Evolutionary conservation across 257 asterid species (phyloP).

Genomic region (Rhazya stricta): DNA sequence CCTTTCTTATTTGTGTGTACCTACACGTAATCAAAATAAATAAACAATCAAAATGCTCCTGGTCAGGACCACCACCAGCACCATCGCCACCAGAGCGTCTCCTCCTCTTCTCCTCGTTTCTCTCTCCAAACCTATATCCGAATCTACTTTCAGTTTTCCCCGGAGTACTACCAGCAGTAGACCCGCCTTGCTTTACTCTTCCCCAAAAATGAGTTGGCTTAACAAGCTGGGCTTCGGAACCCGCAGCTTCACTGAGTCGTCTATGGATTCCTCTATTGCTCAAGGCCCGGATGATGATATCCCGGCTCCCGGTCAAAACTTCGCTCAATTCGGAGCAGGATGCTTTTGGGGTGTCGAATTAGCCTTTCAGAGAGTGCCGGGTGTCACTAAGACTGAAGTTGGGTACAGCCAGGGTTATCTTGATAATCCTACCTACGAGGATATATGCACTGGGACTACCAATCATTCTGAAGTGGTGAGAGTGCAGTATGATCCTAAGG

Average conservation of each 20-base stretch:
- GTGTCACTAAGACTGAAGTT: slow-evolving; percentile 77
- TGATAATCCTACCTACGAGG: slow-evolving; percentile 75
- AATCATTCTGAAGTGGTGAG: slow-evolving; percentile 86
- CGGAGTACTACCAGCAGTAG: slow-evolving; percentile 19
- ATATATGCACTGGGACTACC: slow-evolving; percentile 67
- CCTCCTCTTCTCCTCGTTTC: slow-evolving; percentile 26
- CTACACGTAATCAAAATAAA: background rate
- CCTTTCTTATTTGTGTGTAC: too few relatives aligned
- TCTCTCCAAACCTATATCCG: slow-evolving; percentile 39
- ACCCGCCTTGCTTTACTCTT: slow-evolving; percentile 22
- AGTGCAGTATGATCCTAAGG: slow-evolving; percentile 81
- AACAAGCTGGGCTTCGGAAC: slow-evolving; percentile 71
- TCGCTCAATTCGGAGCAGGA: slow-evolving; percentile 92
- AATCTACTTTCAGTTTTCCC: slow-evolving; percentile 27
- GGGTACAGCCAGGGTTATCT: slow-evolving; percentile 72
- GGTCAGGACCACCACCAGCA: slow-evolving; percentile 27
- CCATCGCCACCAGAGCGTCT: slow-evolving; percentile 25
- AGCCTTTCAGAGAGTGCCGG: slow-evolving; percentile 82
- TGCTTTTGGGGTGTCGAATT: slow-evolving; percentile 99
- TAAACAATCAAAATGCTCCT: slow-evolving; percentile 34
- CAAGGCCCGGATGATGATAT: slow-evolving; percentile 73
- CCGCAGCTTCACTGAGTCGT: slow-evolving; percentile 43
- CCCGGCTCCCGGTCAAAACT: slow-evolving; percentile 69
- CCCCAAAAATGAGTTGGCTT: slow-evolving; percentile 65
- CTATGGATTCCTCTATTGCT: slow-evolving; percentile 50